A percentile compares a stretch with the other conserved stretches of the same genome.
phyloP scores from a whole-genome alignment of 1,284 basidiomycete genomes.

The Entoloma clypeatum region DNA sequence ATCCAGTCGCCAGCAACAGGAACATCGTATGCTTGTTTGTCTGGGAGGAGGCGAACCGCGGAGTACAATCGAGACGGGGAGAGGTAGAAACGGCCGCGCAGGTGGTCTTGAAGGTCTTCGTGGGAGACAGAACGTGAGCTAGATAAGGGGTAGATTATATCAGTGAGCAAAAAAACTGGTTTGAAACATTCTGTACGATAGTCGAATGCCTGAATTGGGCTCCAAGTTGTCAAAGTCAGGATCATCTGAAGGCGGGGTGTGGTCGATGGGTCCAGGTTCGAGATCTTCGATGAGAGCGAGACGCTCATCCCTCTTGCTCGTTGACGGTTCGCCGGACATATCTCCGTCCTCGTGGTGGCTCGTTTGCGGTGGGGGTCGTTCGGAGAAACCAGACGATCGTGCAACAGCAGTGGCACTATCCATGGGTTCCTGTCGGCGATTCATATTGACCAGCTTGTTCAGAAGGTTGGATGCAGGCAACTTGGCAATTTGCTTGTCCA shows the following conservation, averaged over 20 bases:
- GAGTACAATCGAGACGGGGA: conserved; percentile 88
- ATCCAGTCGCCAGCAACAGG: conserved; percentile 92
- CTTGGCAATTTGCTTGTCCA: conserved; percentile 19
- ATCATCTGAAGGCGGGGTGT: conserved; percentile 62
- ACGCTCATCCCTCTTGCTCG: conserved; percentile 52
- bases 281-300: conserved; percentile 76
- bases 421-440: conserved; percentile 20
- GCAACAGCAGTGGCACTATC: conserved; percentile 19
- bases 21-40: conserved; percentile 84
- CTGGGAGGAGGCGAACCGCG: conserved; percentile 68
- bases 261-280: conserved; percentile 70
- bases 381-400: conserved; percentile 44
- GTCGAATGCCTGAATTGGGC: conserved; percentile 83
- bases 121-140: conserved; percentile 77
- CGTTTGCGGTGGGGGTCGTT: conserved; percentile 28
- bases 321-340: conserved; percentile 9
- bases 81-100: conserved; percentile 82
- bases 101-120: conserved; percentile 76
- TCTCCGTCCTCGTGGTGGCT: conserved; percentile 7
- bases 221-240: conserved; percentile 74
- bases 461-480: conserved; percentile 47
- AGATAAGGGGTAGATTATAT: conserved; percentile 10
- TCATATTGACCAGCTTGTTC: conserved; percentile 41
- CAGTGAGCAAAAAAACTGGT: conserved; percentile 6
- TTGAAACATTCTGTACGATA: conserved; percentile 56